Conservation (phyloP, 257 asterid genomes). For the Paraleonurus japonicus region DNA sequence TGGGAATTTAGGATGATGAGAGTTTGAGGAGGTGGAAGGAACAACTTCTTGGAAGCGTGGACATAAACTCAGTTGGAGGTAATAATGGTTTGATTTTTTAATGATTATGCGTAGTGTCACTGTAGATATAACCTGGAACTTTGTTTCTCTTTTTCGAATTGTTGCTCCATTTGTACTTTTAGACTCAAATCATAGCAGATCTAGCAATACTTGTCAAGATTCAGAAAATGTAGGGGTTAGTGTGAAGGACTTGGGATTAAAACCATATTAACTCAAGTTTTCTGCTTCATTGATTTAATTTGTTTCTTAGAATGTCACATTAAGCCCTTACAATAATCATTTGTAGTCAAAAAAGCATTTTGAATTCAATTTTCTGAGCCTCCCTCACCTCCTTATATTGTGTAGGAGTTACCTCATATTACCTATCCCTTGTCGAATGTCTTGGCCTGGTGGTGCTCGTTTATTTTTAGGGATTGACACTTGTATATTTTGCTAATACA, state of each 20-base stretch:
- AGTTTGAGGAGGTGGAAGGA: constrained; percentile 98
- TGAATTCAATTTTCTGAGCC: neutral
- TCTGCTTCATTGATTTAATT: neutral
- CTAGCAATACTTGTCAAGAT: constrained; percentile 19
- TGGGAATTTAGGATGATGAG: constrained; percentile 75
- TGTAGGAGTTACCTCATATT: neutral
- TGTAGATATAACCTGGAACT: neutral
- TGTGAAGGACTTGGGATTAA: neutral
- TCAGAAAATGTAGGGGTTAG: neutral
- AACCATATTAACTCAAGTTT: neutral
- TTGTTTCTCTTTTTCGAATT: constrained; percentile 2
- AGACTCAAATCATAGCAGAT: constrained; percentile 21
- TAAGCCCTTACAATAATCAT: neutral
- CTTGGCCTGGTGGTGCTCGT: neutral
- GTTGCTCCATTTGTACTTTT: neutral
- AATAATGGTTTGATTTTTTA: neutral
- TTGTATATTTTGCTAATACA: too few species aligned
- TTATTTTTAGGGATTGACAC: too few species aligned
- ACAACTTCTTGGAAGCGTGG: constrained; percentile 94
- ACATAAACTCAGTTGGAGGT: constrained; percentile 87
- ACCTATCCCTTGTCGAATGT: constrained; percentile 5
- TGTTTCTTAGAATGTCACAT: constrained; percentile 2
- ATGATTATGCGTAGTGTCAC: neutral
- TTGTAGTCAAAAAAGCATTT: neutral
- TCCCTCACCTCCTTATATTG: neutral